These are phyloP conservation scores for Cucurbita maxima DNA, from an alignment of 306 rosid genomes.

Conservation along the genomic window DNA sequence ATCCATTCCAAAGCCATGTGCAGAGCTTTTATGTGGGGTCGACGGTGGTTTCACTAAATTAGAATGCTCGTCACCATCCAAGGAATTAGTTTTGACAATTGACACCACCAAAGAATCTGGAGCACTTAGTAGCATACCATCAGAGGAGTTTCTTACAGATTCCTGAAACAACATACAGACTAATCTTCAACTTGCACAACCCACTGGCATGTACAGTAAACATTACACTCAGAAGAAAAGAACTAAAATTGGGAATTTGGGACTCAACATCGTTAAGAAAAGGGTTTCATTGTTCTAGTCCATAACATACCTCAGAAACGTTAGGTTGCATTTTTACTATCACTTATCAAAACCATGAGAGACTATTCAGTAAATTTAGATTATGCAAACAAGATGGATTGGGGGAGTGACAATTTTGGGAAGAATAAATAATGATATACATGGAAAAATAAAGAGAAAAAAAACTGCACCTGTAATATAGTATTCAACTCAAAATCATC, in stretches of 20 bases:
- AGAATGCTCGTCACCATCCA: constrained; percentile 46
- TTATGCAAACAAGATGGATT: not conserved
- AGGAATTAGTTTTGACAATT: constrained; percentile 29
- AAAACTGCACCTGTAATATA: constrained; percentile 57
- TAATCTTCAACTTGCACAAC: not conserved
- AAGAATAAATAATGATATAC: not conserved
- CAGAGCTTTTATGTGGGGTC: constrained; percentile 39
- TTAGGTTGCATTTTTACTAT: not conserved
- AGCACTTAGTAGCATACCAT: constrained; percentile 66
- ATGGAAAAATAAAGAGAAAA: not conserved
- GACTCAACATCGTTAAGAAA: not conserved
- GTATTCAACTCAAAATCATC: constrained; percentile 94
- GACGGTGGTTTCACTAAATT: constrained; percentile 21
- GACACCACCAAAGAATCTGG: constrained; percentile 83
- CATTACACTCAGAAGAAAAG: not conserved
- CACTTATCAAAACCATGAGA: not conserved
- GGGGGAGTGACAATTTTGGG: not conserved
- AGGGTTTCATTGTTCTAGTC: not conserved
- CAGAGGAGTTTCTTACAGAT: constrained; percentile 88
- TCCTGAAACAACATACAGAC: constrained; percentile 36
- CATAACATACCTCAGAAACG: not conserved
- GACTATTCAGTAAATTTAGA: not conserved
- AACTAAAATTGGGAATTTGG: not conserved
- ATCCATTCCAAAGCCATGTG: constrained; percentile 60
- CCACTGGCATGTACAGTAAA: not conserved